phyloP scores from a whole-genome alignment of 352 stramenopile genomes.

The Phytophthora capsici region DNA sequence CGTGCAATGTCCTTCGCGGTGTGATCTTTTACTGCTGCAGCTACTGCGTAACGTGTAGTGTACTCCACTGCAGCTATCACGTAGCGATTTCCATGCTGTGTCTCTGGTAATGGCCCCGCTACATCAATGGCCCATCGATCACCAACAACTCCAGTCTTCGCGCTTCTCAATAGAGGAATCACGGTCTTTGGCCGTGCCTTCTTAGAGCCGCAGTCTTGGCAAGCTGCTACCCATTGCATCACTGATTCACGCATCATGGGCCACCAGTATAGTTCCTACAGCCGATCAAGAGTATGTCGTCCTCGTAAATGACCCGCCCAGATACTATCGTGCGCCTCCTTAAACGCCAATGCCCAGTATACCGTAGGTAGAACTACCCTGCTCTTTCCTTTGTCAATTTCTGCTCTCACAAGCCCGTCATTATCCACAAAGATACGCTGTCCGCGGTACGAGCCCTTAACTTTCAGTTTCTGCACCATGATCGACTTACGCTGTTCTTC shows the following conservation, averaged over 20 bases:
- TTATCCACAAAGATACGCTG: not conserved
- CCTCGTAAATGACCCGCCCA: slow-evolving; percentile 5
- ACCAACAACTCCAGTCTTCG: not conserved
- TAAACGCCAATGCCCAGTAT: slow-evolving; percentile 10
- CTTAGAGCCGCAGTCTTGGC: slow-evolving; percentile 2
- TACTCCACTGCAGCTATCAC: slow-evolving; percentile 23
- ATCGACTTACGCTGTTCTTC: not conserved
- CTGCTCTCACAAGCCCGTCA: not conserved
- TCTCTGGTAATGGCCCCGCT: slow-evolving; percentile 2
- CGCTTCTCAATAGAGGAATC: slow-evolving; percentile 3
- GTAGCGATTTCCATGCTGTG: slow-evolving; percentile 1
- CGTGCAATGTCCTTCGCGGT: too few relatives aligned
- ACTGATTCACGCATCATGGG: not conserved
- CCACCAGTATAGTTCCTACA: slow-evolving; percentile 4
- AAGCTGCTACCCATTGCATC: not conserved
- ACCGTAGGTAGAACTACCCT: not conserved
- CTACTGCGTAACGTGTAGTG: too few relatives aligned
- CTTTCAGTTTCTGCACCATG: not conserved
- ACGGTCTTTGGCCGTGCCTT: slow-evolving; percentile 1
- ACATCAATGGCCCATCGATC: slow-evolving; percentile 18
- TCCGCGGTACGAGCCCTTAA: not conserved
- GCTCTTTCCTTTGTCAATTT: not conserved
- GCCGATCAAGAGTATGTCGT: not conserved
- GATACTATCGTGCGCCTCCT: slow-evolving; percentile 14
- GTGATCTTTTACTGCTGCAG: too few relatives aligned